Conservation (phyloP, 768 basidiomycete species). For the Boletus huronensis region DNA sequence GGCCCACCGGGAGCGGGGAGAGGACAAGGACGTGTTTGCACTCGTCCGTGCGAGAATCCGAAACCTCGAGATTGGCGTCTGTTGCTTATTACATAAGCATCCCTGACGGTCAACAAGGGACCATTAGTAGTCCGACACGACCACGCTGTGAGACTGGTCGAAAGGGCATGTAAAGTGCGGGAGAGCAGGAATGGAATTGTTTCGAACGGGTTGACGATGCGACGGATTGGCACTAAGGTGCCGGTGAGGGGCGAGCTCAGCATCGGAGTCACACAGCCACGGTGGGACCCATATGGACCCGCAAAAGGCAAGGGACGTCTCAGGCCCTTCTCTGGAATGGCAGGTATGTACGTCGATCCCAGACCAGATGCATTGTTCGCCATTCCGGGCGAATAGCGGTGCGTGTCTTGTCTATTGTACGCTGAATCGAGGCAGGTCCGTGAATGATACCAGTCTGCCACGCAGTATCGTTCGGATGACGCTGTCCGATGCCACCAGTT, state of each 20-base stretch:
- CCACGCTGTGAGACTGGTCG: neutral
- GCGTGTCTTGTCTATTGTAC: constrained; percentile 24
- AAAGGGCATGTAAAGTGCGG: neutral
- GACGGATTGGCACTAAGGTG: neutral
- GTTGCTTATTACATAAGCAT: constrained; percentile 23
- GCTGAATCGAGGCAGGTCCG: constrained; percentile 20
- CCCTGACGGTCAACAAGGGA: neutral
- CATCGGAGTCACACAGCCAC: constrained; percentile 34
- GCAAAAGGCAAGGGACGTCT: constrained; percentile 30
- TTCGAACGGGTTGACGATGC: neutral
- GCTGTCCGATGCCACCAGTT: neutral
- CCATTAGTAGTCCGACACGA: neutral
- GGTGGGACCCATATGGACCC: constrained; percentile 39
- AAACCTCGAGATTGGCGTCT: neutral
- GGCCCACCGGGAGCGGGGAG: constrained; percentile 21
- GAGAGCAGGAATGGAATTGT: neutral
- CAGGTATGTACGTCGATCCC: constrained; percentile 16
- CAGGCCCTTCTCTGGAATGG: neutral
- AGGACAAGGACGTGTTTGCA: constrained; percentile 6
- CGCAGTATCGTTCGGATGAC: neutral
- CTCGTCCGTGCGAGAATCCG: constrained; percentile 23
- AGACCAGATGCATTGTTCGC: constrained; percentile 27
- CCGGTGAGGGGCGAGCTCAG: neutral
- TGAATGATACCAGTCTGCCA: neutral
- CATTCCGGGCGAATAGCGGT: constrained; percentile 22